Base-by-base conservation (phyloP, 2,329 filamentous ascomycete species). In the Fusarium fracticaudum region DNA sequence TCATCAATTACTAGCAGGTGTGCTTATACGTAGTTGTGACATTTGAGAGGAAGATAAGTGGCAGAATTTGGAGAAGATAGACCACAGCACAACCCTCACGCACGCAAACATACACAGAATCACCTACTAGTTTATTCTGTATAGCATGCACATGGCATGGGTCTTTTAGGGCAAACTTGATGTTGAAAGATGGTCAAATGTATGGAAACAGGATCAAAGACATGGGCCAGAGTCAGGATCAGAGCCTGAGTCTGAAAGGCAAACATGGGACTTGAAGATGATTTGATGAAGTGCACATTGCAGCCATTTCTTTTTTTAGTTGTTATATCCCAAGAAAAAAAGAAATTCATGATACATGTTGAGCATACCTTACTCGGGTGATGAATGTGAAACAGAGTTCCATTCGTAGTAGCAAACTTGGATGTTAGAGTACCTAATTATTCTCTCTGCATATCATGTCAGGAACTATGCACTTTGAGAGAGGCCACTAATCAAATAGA, bases 301-400 rank as follows among this genome's bases (percentile, higher is more conserved):
- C 55, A 73, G 70, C 38, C 57, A 50, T 71, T 73, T 63, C 71
- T 66, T 53, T 66, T 73, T 70, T 57, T 69, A 72, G 68, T 67
- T 67, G 70, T 73, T 73, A 73, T 74, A 74, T 73, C 61, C 71
- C 71, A 73, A 73, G 50, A 51, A 63, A 71, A 59, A 38, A 68
- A 60, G 29, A 68, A 57, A 35, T 59, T 53, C 54, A 73, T 64
- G 68, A 26, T 59, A 43, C 6, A 41, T 60, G 67, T 40, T 66
- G 59, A 35, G n/a, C 29, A 45, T 63, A 13, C 33, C 33, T 35
- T 35, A 35, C 40, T 20, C 33, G 47, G 37, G n/a, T 40, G 22
- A 53, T 54, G 17, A 60, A 17, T 14, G 41, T 63, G 26, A 63
- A 63, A 15, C 15, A 60, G 50, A 44, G 35, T 40, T 29, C 26